Conservation (phyloP, 1,284 basidiomycete genomes). For the Mycocalia duriaeana region DNA sequence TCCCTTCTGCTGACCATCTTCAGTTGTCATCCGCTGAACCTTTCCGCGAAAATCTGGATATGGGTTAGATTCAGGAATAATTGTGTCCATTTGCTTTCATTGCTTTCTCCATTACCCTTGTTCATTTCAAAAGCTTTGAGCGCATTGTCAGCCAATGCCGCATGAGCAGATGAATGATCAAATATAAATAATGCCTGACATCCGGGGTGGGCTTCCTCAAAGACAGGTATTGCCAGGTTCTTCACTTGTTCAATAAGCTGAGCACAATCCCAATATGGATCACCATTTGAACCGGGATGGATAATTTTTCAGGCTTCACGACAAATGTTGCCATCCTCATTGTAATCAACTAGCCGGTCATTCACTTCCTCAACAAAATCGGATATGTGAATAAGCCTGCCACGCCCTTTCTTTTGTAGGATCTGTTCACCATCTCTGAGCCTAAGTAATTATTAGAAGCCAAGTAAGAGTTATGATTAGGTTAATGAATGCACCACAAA, state of each 20-base stretch:
- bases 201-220: conserved; percentile 20
- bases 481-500: conserved; percentile 10
- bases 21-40: neutral
- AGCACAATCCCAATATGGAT: conserved; percentile 17
- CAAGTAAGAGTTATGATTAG: neutral
- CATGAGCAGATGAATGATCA: conserved; percentile 30
- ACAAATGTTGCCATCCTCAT: conserved; percentile 15
- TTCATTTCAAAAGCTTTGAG: conserved; percentile 31
- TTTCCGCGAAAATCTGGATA: conserved; percentile 12
- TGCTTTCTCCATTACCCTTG: conserved; percentile 25
- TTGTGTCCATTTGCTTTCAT: neutral
- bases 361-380: conserved; percentile 15
- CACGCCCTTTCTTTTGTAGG: conserved; percentile 20
- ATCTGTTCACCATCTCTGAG: conserved; percentile 10
- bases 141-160: conserved; percentile 22
- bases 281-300: conserved; percentile 19
- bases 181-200: conserved; percentile 27
- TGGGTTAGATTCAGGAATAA: conserved; percentile 16
- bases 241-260: conserved; percentile 21
- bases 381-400: conserved; percentile 13
- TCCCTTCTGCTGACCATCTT: neutral
- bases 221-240: conserved; percentile 18
- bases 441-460: neutral
- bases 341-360: conserved; percentile 14
- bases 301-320: conserved; percentile 16